Base-by-base conservation (phyloP, 2,329 filamentous ascomycete genomes). In the Dactylellina haptotyla region DNA sequence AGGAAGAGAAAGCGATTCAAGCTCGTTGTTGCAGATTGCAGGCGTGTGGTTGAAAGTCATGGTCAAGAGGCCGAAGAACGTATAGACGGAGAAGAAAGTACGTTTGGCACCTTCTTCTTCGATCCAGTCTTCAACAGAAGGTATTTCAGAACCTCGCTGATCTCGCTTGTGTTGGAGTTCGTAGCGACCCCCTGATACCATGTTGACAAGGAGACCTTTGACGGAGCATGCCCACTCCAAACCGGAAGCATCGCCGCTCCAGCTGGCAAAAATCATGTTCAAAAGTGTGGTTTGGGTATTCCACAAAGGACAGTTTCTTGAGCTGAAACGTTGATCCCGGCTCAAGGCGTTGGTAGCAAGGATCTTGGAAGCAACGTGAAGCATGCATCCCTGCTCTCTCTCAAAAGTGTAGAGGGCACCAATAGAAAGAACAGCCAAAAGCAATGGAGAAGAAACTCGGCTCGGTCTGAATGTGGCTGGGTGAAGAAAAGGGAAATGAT, bases 221-320 rank as follows among this genome's bases (percentile, higher is more conserved):
- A 99, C 98, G 1, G 95, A 98, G 82, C 94, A 98, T 34, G 95
- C 93, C 95, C 95, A 99, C 81, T 99, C 95, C 1, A 99, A 86
- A 37, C 95, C 95, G 82, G 97, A 98, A 34, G 95, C 90, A 79
- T 98, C 95, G 78, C 95, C 95, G 81, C 95, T 98, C 95, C 95
- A 99, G 84, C 93, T 98, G 63, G 95, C 93, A 81, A 99, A 98
- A 76, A 97, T 89, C 95, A 98, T 98, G 84, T 99, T 99, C 69
- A 99, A 85, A 61, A 99, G 84, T 2, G 93, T 96, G 80, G 92
- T 92, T 81, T 99, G 95, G 92, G 98, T 98, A 51, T 94, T 95
- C 94, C 95, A 98, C 12, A 99, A 83, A 2, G 95, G 95, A 79
- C 94, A 98, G 81, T 97, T 98, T 78, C 94, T 89, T 6, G 95